phyloP scores from a whole-genome alignment of 176 grass and related monocot species.

The Sorghum bicolor region DNA sequence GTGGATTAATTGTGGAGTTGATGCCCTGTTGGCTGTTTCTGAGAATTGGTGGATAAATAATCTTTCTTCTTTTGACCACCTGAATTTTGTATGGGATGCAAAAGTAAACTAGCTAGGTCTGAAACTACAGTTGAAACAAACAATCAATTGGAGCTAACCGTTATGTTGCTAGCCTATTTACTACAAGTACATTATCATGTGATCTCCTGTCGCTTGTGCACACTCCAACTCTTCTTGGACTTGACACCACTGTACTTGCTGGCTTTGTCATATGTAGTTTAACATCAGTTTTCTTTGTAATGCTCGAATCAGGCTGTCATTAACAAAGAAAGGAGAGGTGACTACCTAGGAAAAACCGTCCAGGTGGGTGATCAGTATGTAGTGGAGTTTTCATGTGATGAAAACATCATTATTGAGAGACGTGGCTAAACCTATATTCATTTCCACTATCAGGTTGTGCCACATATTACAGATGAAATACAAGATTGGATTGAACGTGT shows the following conservation, averaged over 20 bases:
- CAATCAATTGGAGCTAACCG: constrained; percentile 8
- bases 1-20: constrained; percentile 41
- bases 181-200: constrained; percentile 13
- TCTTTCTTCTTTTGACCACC: constrained; percentile 32
- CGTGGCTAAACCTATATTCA: constrained; percentile 29
- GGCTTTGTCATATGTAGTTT: constrained; percentile 23
- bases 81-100: constrained; percentile 32
- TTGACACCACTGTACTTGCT: not conserved
- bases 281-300: constrained; percentile 28
- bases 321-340: constrained; percentile 92
- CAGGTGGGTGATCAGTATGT: constrained; percentile 52
- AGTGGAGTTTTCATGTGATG: constrained; percentile 3
- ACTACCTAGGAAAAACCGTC: constrained; percentile 96
- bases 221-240: constrained; percentile 10
- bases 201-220: not conserved
- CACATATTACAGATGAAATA: constrained; percentile 97
- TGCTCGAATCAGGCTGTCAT: constrained; percentile 68
- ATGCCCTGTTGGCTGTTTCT: constrained; percentile 36
- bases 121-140: constrained; percentile 28
- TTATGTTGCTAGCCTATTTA: not conserved
- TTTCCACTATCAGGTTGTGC: constrained; percentile 75
- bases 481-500: constrained; percentile 98
- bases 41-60: constrained; percentile 32
- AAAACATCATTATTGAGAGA: not conserved
- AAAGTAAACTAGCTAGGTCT: constrained; percentile 33